Base-by-base conservation (phyloP, 768 basidiomycete genomes). In the Pholiota molesta region DNA sequence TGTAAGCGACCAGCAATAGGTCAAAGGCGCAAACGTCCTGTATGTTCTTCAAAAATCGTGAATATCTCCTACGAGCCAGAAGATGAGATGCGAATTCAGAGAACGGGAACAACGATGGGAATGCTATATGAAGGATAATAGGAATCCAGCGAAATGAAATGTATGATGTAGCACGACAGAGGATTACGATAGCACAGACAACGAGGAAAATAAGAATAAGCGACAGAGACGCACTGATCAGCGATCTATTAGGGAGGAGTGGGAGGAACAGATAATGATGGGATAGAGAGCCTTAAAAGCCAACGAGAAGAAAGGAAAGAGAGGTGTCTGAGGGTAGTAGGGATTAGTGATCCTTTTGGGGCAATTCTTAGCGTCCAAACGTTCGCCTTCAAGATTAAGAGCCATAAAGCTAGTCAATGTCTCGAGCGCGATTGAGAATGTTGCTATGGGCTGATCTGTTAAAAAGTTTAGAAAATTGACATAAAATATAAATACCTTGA, bases 171-270 rank as follows among this genome's bases (percentile, higher is more conserved):
- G 77, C 76, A 78, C 73, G 73, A 73, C 71, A 71, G 71, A 52
- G 59, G 33, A 37, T 74, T 77, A 80, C 77, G 78, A 79, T 74
- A 75, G 74, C 70, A 73, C 66, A 69, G 67, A 74, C 68, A 71
- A 74, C 53, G 66, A 65, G 52, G 60, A 59, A 55, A 55, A 59
- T 61, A 53, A 61, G 61, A 64, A 53, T 56, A 62, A 62, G 16
- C 45, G 47, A 47, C 57, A 52, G 51, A 57, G 49, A 59, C 57
- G 45, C 60, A 52, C 31, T 49, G 29, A 35, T 40, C 26, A 51
- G 64, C 65, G 62, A 54, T 68, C 65, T 68, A 68, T 68, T 70
- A 70, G 40, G 61, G 62, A 52, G 42, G 65, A 57, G 42, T 55
- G 61, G 57, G 51, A 53, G 62, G 56, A 57, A 49, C 57, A 65